Evolutionary conservation across 331 rosid genomes (phyloP), one percentile per base, ranked within the genome.

Genomic region (Pyracantha coccinea): DNA sequence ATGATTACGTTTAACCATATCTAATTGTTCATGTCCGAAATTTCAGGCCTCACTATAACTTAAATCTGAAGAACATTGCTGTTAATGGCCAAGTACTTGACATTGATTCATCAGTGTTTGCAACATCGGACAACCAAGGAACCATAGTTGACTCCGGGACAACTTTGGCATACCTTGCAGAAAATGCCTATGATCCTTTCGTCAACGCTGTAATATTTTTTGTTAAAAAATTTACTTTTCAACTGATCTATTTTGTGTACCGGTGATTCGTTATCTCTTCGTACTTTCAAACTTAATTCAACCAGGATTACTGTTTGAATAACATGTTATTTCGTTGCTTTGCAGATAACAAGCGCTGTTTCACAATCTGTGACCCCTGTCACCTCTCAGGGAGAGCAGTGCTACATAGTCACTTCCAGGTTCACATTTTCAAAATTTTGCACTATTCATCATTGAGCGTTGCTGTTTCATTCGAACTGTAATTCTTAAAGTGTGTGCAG

Each of bases 81-180:
- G 97, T 95, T 68, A 92, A 86, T 3, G 96, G 97, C 66, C 97
- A 84, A 80, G 15, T 31, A 6, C 72, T 95, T 45, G 32, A 87
- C 35, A 85, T 95, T 55, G 87, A 83, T 76, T 81, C 93, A 55
- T 19, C 92, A 9, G 93, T 92, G 67, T 95, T 95, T 77, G 79
- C 92, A 72, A 95, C 99, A 74, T 87, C 99, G 72, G 85, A 38
- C 85, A 89, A 38, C 82, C 75, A 83, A 77, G 99, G 99, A 68
- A 92, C 99, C 78, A 92, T 95, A 63, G 60, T 95, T 82, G 99
- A 95, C 77, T 92, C 99, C 16, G 99, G 99, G 75, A 95, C 99
- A 73, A 95, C 99, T 68, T 86, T 95, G 88, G 99, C 98, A 14
- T 95, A 95, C 84, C 97, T 95, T 80, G 96, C 99, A 16, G 93